Conservation (phyloP, 73 alveolate species). For the Effrenium voratum region DNA sequence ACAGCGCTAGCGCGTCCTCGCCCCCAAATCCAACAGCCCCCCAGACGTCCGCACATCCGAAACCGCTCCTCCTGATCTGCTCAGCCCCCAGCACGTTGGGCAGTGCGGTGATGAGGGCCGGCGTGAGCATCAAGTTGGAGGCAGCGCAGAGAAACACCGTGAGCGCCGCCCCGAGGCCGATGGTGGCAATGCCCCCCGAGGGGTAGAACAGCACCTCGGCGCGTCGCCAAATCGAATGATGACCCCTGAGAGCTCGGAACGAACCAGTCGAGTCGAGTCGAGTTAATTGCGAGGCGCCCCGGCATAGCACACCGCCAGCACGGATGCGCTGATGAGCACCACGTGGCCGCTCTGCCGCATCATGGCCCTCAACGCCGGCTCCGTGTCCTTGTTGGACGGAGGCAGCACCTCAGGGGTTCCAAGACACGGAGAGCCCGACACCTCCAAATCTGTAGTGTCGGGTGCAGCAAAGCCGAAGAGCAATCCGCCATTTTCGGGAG, state of each 20-base stretch:
- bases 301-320: constrained; percentile 59
- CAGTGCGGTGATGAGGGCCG: constrained; percentile 25
- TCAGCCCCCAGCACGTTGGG: not conserved
- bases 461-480: no score
- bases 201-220: constrained; percentile 57
- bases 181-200: constrained; percentile 85
- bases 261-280: no score
- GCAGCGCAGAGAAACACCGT: constrained; percentile 62
- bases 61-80: no score
- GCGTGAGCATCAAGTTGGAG: constrained; percentile 64
- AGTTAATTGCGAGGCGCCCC: not conserved
- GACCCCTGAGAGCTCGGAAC: no score
- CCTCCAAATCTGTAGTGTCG: no score
- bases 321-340: constrained; percentile 74
- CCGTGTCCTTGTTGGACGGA: no score
- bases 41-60: no score
- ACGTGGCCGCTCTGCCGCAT: constrained; percentile 91
- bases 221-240: not conserved
- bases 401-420: no score
- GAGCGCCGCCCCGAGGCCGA: constrained; percentile 77
- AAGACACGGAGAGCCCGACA: no score
- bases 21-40: no score
- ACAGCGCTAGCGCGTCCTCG: no score
- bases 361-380: constrained; percentile 44
- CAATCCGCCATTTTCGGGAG: no score